A percentile compares a stretch with the other conserved stretches of the same genome.
phyloP scores from a whole-genome alignment of 345 rosid species.

The Toxicodendron radicans region DNA sequence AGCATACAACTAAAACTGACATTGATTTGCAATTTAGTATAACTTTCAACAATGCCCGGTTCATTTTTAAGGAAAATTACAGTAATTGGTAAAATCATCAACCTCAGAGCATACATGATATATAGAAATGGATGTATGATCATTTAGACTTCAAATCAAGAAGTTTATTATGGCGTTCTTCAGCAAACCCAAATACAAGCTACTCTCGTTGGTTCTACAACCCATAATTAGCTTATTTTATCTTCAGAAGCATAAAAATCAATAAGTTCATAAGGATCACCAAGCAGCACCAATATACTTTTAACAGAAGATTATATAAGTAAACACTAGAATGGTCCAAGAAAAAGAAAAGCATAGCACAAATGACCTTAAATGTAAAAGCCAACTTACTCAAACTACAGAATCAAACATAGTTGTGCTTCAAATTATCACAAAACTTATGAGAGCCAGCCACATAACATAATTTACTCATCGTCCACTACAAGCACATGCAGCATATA shows the following conservation, averaged over 20 bases:
- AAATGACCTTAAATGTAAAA: too few species aligned
- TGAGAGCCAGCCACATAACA: too few species aligned
- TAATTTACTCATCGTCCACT: too few species aligned
- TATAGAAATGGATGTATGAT: not conserved
- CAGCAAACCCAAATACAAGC: not conserved
- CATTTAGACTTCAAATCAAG: not conserved
- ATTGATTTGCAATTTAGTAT: not conserved
- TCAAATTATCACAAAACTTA: too few species aligned
- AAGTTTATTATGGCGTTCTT: not conserved
- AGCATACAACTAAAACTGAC: not conserved
- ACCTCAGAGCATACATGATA: too few species aligned
- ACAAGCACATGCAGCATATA: too few species aligned
- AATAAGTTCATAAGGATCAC: not conserved
- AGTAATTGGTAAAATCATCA: not conserved
- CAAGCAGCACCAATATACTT: not conserved
- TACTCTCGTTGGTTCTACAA: not conserved
- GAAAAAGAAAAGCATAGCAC: too few species aligned
- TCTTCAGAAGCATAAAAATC: slow-evolving; percentile 3
- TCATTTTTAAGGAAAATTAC: not conserved
- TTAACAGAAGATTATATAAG: too few species aligned
- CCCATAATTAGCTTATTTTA: not conserved
- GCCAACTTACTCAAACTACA: too few species aligned
- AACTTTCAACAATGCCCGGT: not conserved
- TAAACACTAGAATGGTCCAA: too few species aligned
- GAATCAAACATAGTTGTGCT: too few species aligned